Base-by-base conservation (phyloP, 306 rosid species). In the Quercus agrifolia region DNA sequence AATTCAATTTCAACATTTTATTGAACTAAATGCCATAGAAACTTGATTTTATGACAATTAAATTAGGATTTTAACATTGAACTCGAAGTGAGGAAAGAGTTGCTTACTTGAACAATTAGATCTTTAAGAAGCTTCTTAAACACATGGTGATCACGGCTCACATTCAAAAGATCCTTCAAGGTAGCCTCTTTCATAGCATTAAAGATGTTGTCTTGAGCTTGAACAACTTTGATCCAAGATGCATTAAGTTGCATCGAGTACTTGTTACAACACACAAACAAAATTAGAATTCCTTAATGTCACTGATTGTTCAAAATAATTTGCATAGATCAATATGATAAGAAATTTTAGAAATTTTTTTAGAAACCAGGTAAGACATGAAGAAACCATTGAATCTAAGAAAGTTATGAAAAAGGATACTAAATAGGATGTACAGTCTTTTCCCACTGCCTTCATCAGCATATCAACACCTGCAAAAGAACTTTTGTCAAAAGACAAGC, bases 201-300 rank as follows among this genome's bases (percentile, higher is more conserved):
- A 55, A 92, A 88, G 73, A 91, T 83, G 54, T 92, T 97, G 83
- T 92, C 98, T 76, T 91, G 98, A 73, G 98, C 98, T 86, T 94
- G 97, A 82, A 94, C 97, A 88, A 94, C 94, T 81, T 94, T 92
- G 78, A 94, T 89, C 68, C 97, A 83, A 79, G 94, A 90, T 80
- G 97, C 93, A 79, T 90, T 92, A 71, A 89, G 91, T 87, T 92
- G 98, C 98, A 94, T 94, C 18, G 97, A 92, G 86, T 94, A 94
- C 87, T 94, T 97, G 55, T 97, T 94, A 87, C 71, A 84, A 81
- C 44, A 38, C 44, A 38, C 44, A 38, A 38, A 38, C 44, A 38
- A 38, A 38, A 38, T 38, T 38, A 38, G 44, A 38, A 38, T 38
- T 6, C 44, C 44, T 38, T 38, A 38, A 38, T 38, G 44, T 38